Evolutionary conservation across 257 asterid species (phyloP).

Genomic region (Solanum lycopersicoides): DNA sequence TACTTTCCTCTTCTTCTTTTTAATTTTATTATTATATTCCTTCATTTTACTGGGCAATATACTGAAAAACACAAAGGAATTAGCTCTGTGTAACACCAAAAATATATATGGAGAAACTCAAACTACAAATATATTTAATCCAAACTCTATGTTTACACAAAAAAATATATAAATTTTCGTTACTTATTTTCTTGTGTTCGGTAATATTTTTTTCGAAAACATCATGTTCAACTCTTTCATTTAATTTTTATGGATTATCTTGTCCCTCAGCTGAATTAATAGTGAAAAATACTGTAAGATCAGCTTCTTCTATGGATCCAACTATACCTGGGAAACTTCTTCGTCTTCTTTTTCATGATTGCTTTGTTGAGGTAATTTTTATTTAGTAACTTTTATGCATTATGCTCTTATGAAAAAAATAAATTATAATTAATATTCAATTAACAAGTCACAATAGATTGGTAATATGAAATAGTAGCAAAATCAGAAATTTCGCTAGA

Average conservation of each 20-base stretch:
- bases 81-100: not conserved
- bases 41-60: not conserved
- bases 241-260: constrained; percentile 42
- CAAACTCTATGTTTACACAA: constrained; percentile 3
- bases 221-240: constrained; percentile 24
- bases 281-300: constrained; percentile 56
- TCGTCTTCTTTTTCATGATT: constrained; percentile 70
- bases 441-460: rapidly evolving
- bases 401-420: not conserved
- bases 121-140: not conserved
- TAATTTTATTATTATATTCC: not conserved
- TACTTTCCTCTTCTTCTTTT: not conserved
- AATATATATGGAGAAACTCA: constrained; percentile 20
- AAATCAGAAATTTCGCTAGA: not conserved
- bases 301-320: constrained; percentile 58
- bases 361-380: constrained; percentile 55
- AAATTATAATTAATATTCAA: rapidly evolving
- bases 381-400: rapidly evolving
- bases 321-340: constrained; percentile 68
- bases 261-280: constrained; percentile 66
- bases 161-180: not conserved
- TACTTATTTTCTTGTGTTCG: not conserved
- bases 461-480: not conserved
- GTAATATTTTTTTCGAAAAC: not conserved
- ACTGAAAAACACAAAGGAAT: not conserved